Evolutionary conservation across 1,284 basidiomycete species (phyloP).

Genomic region (Trichosporon coremiiforme): DNA sequence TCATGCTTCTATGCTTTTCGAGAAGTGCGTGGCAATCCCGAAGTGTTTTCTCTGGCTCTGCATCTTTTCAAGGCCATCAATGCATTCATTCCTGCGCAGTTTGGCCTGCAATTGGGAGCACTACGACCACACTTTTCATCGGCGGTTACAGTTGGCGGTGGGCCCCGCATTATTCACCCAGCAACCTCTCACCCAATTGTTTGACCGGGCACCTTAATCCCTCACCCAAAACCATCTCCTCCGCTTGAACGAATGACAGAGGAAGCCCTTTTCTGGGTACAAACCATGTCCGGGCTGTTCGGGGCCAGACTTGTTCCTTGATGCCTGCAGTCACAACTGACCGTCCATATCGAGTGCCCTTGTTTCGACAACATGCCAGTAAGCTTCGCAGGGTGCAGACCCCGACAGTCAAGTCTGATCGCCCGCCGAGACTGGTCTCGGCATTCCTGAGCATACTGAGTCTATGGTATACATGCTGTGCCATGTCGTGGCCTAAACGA

Average conservation of each 20-base stretch:
- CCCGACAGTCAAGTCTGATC: not conserved
- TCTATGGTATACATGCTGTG: conserved; percentile 3
- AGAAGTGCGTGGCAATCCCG: too few relatives aligned
- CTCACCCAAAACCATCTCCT: too few relatives aligned
- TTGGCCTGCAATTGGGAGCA: not conserved
- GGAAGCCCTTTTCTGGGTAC: too few relatives aligned
- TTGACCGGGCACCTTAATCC: conserved; percentile 12
- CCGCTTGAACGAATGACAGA: too few relatives aligned
- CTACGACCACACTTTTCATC: not conserved
- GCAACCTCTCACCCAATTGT: not conserved
- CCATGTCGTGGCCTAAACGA: not conserved
- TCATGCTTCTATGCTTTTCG: not conserved
- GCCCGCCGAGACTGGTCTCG: not conserved
- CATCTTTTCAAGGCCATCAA: not conserved
- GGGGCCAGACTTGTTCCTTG: not conserved
- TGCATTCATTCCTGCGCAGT: not conserved
- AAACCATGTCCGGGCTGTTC: too few relatives aligned
- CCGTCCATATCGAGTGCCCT: not conserved
- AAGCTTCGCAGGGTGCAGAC: too few relatives aligned
- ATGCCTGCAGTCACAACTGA: not conserved
- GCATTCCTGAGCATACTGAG: not conserved
- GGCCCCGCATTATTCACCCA: not conserved
- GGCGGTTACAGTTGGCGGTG: not conserved
- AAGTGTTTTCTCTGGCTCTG: too few relatives aligned
- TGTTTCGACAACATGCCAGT: not conserved